Base-by-base conservation (phyloP, 495 filamentous ascomycete genomes). In the Emericellopsis terricola region DNA sequence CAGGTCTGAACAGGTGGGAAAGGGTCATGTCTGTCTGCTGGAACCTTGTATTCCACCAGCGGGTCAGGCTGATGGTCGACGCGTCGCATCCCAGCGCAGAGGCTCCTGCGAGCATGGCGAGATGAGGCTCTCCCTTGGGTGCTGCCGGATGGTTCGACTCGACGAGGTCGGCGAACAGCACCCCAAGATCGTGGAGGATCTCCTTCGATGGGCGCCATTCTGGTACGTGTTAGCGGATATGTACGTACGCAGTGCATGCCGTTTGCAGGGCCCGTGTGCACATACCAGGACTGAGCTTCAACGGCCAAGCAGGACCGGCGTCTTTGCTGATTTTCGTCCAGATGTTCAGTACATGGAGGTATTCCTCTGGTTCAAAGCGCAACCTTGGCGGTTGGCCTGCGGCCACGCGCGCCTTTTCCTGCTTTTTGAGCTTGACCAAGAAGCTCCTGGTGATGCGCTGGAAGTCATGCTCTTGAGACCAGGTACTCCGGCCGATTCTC, bases 81-180 rank as follows among this genome's bases (percentile, higher is more conserved):
- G 30, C 15, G 19, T 23, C 17, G 36, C 29, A 8, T 20, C 36
- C 20, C 11, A 38, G 29, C 8, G 29, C 21, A 3, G 29, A 16
- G 16, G 36, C 36, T 26, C 19, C 36, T 32, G 14, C 31, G 36
- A 30, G 29, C 29, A n/a, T 9, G 21, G 17, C 23, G 9, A n/a
- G 21, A 32, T 35, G 33, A 15, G 13, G 21, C 33, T 28, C 20
- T 23, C 13, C 21, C 27, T 5, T 23, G 33, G 23, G 11, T 26
- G 23, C 23, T 11, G 6, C 6, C 23, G 23, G 23, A 11, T n/a
- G n/a, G n/a, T n/a, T n/a, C n/a, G 23, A 26, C 23, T 26, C 23
- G 23, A 26, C 6, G 23, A 26, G 6, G 6, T 26, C 23, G 23
- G 6, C 11, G 23, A 26, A 11, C 6, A 26, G 11, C 6, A 26